A percentile compares a stretch with the other conserved stretches of the same genome.
These are phyloP conservation scores for Lipomyces oligophaga DNA, from an alignment of 805 yeast genomes.

Conservation along the genomic window DNA sequence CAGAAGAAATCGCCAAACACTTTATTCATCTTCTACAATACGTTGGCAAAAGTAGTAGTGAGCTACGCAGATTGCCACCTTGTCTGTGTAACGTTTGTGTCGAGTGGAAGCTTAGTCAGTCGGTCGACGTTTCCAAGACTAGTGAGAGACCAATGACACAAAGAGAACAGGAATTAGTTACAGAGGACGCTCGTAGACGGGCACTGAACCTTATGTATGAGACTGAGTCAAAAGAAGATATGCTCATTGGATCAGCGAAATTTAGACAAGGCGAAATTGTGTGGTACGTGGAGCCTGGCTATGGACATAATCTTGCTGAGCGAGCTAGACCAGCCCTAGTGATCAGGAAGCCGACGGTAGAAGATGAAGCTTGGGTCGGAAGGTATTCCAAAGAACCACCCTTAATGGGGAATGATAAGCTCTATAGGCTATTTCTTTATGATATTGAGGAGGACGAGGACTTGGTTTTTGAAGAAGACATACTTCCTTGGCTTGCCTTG, in stretches of 20 bases:
- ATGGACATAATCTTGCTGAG: too few relatives aligned
- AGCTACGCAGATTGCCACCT: neutral
- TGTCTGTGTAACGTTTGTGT: slow-evolving; percentile 10
- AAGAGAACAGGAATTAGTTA: too few relatives aligned
- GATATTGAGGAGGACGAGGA: slow-evolving; percentile 2
- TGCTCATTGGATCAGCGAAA: slow-evolving; percentile 11
- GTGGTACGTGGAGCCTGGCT: slow-evolving; percentile 7
- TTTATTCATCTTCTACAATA: slow-evolving; percentile 11
- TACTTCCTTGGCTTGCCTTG: slow-evolving; percentile 19
- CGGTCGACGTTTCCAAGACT: slow-evolving; percentile 2
- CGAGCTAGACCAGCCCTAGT: slow-evolving; percentile 14
- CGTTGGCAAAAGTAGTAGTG: neutral
- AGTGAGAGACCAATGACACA: too few relatives aligned
- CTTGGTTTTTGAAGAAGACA: slow-evolving; percentile 3
- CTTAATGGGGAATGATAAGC: neutral
- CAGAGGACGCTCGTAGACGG: neutral
- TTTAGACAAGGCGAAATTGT: slow-evolving; percentile 23
- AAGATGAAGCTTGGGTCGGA: slow-evolving; percentile 6
- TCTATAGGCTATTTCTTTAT: slow-evolving; percentile 5
- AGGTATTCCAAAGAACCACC: slow-evolving; percentile 1
- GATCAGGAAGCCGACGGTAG: slow-evolving; percentile 8
- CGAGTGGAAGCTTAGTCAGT: slow-evolving; percentile 1
- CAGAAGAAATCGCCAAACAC: slow-evolving; percentile 19
- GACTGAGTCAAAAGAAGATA: slow-evolving; percentile 9
- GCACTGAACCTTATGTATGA: slow-evolving; percentile 9